These are phyloP conservation scores for Fraxinus platypoda DNA, from an alignment of 305 asterid species.

Conservation along the genomic window DNA sequence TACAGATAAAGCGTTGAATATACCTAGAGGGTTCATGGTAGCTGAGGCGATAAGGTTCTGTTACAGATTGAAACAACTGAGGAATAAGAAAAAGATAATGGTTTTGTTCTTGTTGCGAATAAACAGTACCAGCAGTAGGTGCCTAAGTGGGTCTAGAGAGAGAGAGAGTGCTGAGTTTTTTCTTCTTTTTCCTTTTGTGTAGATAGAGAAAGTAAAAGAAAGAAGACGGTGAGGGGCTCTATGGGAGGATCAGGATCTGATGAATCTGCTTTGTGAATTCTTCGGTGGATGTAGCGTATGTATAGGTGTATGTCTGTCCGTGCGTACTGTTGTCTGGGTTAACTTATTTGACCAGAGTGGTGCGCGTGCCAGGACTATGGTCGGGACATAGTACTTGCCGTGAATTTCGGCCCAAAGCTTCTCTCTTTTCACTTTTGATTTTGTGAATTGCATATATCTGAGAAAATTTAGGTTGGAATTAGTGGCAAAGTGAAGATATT, in stretches of 20 bases:
- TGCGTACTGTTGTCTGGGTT: background rate
- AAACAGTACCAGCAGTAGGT: background rate
- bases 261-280: slow-evolving; percentile 4
- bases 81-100: background rate
- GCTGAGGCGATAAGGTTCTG: slow-evolving; percentile 28
- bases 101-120: slow-evolving; percentile 19
- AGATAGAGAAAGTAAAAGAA: background rate
- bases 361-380: background rate
- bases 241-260: background rate
- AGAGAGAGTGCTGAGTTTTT: background rate
- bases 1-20: slow-evolving; percentile 17
- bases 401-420: background rate
- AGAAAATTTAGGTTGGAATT: background rate
- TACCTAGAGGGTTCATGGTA: slow-evolving; percentile 29
- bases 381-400: background rate
- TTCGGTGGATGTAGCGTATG: background rate
- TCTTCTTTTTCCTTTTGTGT: background rate
- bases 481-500: background rate
- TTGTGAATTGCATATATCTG: background rate
- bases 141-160: slow-evolving; percentile 19
- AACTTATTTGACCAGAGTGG: background rate
- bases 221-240: background rate
- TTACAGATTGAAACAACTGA: background rate
- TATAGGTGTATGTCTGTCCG: background rate
- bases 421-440: background rate